A percentile compares a stretch with the other conserved stretches of the same genome.
phyloP scores from a whole-genome alignment of 2,329 filamentous ascomycete genomes.

The Arthrocladium fulminans region DNA sequence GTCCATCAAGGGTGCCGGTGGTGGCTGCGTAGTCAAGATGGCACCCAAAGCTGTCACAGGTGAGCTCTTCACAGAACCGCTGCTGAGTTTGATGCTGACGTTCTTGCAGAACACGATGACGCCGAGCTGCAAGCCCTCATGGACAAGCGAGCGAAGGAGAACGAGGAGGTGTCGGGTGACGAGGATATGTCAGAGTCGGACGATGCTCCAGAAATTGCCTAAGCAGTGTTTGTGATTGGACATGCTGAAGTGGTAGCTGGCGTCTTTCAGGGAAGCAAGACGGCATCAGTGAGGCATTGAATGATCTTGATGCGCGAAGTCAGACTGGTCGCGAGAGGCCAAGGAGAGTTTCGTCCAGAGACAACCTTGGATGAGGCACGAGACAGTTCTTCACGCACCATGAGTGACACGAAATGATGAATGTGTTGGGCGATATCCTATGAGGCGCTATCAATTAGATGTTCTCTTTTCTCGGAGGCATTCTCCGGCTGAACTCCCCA shows the following conservation, averaged over 20 bases:
- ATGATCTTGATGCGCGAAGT: too few relatives aligned
- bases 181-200: conserved; percentile 94
- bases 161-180: conserved; percentile 94
- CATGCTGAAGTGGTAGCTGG: not conserved
- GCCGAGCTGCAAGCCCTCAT: conserved; percentile 94
- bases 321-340: too few relatives aligned
- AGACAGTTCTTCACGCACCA: not conserved
- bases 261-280: not conserved
- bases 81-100: not conserved
- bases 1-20: conserved; percentile 69
- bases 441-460: too few relatives aligned
- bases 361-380: not conserved
- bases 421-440: not conserved
- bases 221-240: not conserved
- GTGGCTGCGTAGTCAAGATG: conserved; percentile 88
- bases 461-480: too few relatives aligned
- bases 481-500: too few relatives aligned
- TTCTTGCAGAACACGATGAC: conserved; percentile 72
- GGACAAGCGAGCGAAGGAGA: conserved; percentile 98
- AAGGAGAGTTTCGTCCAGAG: not conserved
- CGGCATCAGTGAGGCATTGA: not conserved
- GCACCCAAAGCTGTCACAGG: conserved; percentile 90
- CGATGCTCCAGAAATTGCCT: conserved; percentile 50
- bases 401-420: not conserved
- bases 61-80: not conserved